phyloP scores from a whole-genome alignment of 768 basidiomycete genomes.

The Rhodosporidiobolus odoratus region DNA sequence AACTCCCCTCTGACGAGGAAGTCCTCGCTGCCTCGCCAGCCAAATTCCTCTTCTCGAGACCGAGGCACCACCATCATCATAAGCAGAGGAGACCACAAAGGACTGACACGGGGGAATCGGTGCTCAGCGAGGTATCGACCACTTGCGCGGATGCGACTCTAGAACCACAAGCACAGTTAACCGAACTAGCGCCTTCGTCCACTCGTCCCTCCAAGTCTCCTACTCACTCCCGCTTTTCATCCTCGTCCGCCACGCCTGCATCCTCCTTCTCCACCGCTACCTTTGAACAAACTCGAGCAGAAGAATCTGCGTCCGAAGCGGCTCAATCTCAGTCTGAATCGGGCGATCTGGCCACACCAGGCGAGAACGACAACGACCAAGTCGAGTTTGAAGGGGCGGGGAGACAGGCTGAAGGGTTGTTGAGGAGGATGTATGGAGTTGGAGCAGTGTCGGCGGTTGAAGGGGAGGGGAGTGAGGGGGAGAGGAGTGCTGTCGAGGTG shows the following conservation, averaged over 20 bases:
- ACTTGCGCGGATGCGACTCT: background rate
- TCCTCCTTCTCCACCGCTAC: background rate
- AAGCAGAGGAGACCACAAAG: background rate
- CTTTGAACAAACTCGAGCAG: too few relatives aligned
- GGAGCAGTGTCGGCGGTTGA: constrained; percentile 5
- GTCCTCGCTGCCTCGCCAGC: constrained; percentile 18
- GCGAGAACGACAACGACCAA: constrained; percentile 1
- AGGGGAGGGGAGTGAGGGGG: background rate
- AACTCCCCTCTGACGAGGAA: background rate
- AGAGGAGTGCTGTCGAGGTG: background rate
- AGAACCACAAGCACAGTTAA: too few relatives aligned
- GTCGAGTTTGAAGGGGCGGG: constrained; percentile 35
- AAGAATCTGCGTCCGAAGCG: background rate
- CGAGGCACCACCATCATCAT: background rate
- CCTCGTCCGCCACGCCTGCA: background rate
- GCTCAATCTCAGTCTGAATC: constrained; percentile 2
- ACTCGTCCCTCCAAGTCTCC: too few relatives aligned
- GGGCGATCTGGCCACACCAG: background rate
- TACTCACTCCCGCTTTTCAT: background rate
- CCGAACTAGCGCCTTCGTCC: too few relatives aligned
- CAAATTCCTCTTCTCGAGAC: constrained; percentile 18
- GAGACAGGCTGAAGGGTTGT: constrained; percentile 18
- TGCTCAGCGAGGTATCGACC: too few relatives aligned
- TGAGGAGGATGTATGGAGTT: constrained; percentile 34
- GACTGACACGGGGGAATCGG: too few relatives aligned